These are phyloP conservation scores for Cladosporium halotolerans DNA, from an alignment of 2,329 filamentous ascomycete genomes.

Conservation along the genomic window DNA sequence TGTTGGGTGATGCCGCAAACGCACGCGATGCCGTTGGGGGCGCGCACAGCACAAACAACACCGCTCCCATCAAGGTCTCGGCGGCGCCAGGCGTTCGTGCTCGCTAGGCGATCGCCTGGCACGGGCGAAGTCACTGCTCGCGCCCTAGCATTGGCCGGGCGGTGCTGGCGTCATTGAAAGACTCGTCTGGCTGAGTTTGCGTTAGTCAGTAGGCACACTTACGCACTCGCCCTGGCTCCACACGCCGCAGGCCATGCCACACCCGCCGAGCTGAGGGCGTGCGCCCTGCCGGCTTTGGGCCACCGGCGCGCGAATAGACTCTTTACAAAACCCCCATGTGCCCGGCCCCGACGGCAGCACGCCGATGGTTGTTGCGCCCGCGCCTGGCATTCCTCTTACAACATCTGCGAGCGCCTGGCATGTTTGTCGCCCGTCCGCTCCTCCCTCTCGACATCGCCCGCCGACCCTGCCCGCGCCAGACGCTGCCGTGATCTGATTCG, in stretches of 20 bases:
- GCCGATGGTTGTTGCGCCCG: neutral
- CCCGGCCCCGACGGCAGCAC: neutral
- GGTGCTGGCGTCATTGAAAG: constrained; percentile 9
- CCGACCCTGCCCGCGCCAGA: too few relatives aligned
- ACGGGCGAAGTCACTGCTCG: constrained; percentile 9
- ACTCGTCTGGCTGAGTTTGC: neutral
- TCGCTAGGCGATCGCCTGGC: constrained; percentile 4
- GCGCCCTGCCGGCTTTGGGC: constrained; percentile 7
- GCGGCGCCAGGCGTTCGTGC: neutral
- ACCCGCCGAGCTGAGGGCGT: neutral
- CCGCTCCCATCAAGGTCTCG: constrained; percentile 3
- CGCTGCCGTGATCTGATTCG: neutral
- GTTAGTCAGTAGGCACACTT: constrained; percentile 1
- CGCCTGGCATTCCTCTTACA: neutral
- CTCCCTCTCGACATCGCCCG: too few relatives aligned
- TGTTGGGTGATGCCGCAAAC: neutral
- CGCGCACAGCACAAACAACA: neutral
- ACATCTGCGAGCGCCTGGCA: constrained; percentile 1
- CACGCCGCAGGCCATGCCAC: neutral
- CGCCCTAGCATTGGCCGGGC: constrained; percentile 2
- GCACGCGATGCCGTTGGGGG: neutral
- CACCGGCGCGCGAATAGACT: constrained; percentile 5
- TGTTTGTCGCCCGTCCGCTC: neutral
- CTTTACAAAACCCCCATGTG: constrained; percentile 8
- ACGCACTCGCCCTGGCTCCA: neutral